Conservation (phyloP, 495 filamentous ascomycete genomes). For the Pyronema domesticum region DNA sequence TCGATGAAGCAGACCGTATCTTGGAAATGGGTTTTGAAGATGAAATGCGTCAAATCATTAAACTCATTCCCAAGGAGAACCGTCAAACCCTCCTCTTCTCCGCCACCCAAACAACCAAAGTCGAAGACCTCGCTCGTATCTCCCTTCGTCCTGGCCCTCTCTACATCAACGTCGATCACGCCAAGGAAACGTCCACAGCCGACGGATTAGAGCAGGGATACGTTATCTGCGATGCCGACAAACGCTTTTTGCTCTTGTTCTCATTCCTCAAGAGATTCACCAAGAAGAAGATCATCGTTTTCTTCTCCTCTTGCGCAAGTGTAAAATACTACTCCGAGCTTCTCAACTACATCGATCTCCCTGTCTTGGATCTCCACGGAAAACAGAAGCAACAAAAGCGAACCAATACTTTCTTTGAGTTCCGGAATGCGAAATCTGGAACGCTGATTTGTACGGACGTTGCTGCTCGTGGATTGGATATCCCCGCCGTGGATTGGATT, state of each 20-base stretch:
- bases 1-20: conserved; percentile 87
- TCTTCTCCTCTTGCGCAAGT: conserved; percentile 82
- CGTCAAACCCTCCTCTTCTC: conserved; percentile 95
- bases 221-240: conserved; percentile 78
- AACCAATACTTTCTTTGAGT: conserved; percentile 96
- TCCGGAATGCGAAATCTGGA: conserved; percentile 81
- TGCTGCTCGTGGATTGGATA: conserved; percentile 84
- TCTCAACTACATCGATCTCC: conserved; percentile 89
- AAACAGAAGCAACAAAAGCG: conserved; percentile 97
- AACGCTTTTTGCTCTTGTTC: conserved; percentile 86
- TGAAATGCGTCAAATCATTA: conserved; percentile 92
- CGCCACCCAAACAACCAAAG: conserved; percentile 94
- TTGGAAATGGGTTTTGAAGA: conserved; percentile 97
- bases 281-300: conserved; percentile 93
- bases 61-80: conserved; percentile 76
- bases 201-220: conserved; percentile 91
- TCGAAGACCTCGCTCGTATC: conserved; percentile 87
- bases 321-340: conserved; percentile 92
- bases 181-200: conserved; percentile 67
- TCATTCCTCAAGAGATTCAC: conserved; percentile 84
- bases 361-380: conserved; percentile 71
- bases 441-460: conserved; percentile 94
- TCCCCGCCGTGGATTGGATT: conserved; percentile 87
- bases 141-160: conserved; percentile 80
- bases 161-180: conserved; percentile 84